Conservation (phyloP, 352 stramenopile species). For the Phytophthora litchii region DNA sequence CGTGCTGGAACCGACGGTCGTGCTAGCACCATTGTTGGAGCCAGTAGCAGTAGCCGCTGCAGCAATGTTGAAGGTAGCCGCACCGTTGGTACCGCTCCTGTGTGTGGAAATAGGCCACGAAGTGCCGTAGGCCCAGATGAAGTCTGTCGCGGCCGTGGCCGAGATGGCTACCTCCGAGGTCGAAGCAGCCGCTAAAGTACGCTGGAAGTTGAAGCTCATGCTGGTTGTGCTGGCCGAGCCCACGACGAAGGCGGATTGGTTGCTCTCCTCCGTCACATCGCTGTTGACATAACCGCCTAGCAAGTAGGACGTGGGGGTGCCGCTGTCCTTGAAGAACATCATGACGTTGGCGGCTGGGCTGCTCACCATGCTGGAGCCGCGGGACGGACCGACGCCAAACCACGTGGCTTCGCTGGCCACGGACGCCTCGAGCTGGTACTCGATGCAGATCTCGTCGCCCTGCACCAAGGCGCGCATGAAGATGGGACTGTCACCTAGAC, state of each 20-base stretch:
- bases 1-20: constrained; percentile 29
- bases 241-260: constrained; percentile 50
- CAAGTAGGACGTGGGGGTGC: constrained; percentile 48
- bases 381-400: constrained; percentile 68
- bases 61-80: constrained; percentile 57
- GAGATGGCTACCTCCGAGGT: constrained; percentile 57
- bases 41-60: constrained; percentile 22
- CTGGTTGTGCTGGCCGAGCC: constrained; percentile 39
- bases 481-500: constrained; percentile 64
- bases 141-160: constrained; percentile 34
- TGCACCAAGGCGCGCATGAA: constrained; percentile 62
- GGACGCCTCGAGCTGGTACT: constrained; percentile 59
- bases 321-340: constrained; percentile 60
- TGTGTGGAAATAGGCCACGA: constrained; percentile 70
- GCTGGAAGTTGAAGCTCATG: constrained; percentile 80
- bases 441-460: constrained; percentile 64
- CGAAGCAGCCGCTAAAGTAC: constrained; percentile 54
- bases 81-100: constrained; percentile 51
- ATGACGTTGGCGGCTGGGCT: constrained; percentile 71
- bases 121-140: constrained; percentile 79
- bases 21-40: constrained; percentile 21
- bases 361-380: constrained; percentile 64
- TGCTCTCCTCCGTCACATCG: constrained; percentile 46
- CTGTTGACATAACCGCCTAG: constrained; percentile 57
- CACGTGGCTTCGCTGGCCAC: constrained; percentile 48